Percentiles rank a stretch among this genome's conserved stretches.
phyloP scores from a whole-genome alignment of 345 rosid species.

The Citropsis articulata region DNA sequence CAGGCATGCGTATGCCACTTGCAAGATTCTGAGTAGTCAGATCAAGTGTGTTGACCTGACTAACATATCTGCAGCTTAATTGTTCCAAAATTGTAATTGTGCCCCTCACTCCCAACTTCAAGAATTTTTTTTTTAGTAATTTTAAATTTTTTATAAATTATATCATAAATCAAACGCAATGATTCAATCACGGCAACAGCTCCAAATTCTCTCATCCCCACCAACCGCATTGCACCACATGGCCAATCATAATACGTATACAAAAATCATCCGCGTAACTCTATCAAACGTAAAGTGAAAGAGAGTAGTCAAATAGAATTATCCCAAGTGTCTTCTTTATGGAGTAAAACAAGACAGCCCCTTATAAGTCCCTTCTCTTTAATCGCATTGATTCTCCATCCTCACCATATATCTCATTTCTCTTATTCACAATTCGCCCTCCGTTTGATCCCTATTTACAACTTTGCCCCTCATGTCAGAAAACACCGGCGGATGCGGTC shows the following conservation, averaged over 20 bases:
- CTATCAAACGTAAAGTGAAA: not conserved
- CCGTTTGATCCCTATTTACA: not conserved
- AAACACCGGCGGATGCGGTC: conserved; percentile 22
- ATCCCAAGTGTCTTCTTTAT: not conserved
- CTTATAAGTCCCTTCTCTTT: not conserved
- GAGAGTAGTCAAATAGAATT: too few relatives aligned
- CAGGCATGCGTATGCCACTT: not conserved
- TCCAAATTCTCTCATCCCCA: not conserved
- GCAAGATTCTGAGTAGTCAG: not conserved
- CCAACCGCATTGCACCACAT: not conserved
- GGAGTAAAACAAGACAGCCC: not conserved
- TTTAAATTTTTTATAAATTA: too few relatives aligned
- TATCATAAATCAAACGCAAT: too few relatives aligned
- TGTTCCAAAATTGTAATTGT: not conserved
- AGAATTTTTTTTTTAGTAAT: too few relatives aligned
- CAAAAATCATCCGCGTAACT: not conserved
- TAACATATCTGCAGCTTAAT: too few relatives aligned
- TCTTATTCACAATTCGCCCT: not conserved
- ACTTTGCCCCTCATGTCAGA: conserved; percentile 29
- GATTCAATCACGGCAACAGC: not conserved
- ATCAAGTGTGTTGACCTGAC: not conserved
- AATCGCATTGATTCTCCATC: not conserved
- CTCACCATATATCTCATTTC: not conserved
- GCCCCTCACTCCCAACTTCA: not conserved
- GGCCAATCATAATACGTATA: not conserved